These are phyloP conservation scores for Aureobasidium uvarum DNA, from an alignment of 2,329 filamentous ascomycete genomes.

Conservation along the genomic window DNA sequence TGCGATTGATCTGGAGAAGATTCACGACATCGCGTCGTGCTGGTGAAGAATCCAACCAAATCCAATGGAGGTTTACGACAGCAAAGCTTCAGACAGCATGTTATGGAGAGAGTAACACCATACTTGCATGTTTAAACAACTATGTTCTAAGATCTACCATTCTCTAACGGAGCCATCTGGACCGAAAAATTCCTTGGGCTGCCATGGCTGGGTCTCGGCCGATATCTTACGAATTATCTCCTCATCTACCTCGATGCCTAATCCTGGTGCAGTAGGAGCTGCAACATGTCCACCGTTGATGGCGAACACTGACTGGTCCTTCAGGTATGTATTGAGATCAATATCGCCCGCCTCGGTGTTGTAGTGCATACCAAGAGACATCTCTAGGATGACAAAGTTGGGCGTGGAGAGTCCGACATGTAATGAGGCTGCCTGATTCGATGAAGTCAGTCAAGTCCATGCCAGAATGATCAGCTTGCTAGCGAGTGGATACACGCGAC, in stretches of 20 bases:
- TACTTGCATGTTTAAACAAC: background rate
- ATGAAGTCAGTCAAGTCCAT: background rate
- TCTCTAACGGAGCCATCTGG: slow-evolving; percentile 65
- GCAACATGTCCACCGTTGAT: slow-evolving; percentile 36
- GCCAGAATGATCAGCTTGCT: background rate
- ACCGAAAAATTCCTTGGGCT: slow-evolving; percentile 64
- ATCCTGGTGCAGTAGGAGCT: slow-evolving; percentile 34
- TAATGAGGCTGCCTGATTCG: slow-evolving; percentile 55
- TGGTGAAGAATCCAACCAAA: no score
- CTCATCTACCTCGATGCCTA: slow-evolving; percentile 55
- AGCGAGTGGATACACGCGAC: background rate
- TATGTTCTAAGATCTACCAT: slow-evolving; percentile 52
- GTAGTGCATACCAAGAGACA: slow-evolving; percentile 78
- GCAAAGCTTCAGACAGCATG: background rate
- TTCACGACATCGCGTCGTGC: no score
- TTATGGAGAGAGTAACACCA: background rate
- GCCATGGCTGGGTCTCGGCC: slow-evolving; percentile 61
- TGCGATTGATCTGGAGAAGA: no score
- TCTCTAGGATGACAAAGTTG: slow-evolving; percentile 74
- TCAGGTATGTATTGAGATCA: slow-evolving; percentile 51
- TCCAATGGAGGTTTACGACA: background rate
- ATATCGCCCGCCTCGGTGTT: slow-evolving; percentile 61
- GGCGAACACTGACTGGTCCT: slow-evolving; percentile 34
- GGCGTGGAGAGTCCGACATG: slow-evolving; percentile 61
- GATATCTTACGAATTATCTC: slow-evolving; percentile 61